Evolutionary conservation across 2,329 filamentous ascomycete species (phyloP).

Genomic region (Sclerotinia subarctica): DNA sequence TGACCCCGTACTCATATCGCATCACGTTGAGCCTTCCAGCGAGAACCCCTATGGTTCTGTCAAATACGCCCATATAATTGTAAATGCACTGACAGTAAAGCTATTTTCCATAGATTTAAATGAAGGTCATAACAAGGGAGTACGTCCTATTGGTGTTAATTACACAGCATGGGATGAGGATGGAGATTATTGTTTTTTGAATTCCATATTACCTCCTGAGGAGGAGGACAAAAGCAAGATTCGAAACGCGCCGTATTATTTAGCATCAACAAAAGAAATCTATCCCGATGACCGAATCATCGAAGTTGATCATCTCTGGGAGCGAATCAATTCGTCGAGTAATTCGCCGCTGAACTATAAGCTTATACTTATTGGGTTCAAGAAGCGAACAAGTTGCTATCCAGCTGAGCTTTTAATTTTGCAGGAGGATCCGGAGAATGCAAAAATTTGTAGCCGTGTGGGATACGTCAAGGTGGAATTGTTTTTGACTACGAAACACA

Average conservation of each 20-base stretch:
- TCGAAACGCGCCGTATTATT: not conserved
- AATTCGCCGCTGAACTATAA: not conserved
- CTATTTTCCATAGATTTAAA: not conserved
- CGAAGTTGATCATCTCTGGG: accelerated
- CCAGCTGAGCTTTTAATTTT: not conserved
- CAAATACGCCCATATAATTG: not conserved
- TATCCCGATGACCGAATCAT: too few species aligned
- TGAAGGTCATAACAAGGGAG: accelerated
- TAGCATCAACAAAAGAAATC: too few species aligned
- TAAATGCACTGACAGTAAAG: not conserved
- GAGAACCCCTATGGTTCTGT: not conserved
- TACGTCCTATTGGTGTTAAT: too few species aligned
- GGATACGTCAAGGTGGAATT: not conserved
- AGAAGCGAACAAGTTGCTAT: accelerated
- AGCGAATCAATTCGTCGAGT: not conserved
- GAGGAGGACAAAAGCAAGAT: not conserved
- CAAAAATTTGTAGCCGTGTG: not conserved
- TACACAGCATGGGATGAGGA: not conserved
- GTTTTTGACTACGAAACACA: accelerated
- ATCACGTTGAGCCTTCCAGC: not conserved
- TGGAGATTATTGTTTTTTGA: accelerated
- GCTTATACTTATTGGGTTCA: not conserved
- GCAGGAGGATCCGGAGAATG: not conserved
- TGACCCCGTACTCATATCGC: not conserved
- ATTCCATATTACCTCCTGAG: accelerated